Conservation (phyloP, 331 rosid species). For the Cydonia oblonga region DNA sequence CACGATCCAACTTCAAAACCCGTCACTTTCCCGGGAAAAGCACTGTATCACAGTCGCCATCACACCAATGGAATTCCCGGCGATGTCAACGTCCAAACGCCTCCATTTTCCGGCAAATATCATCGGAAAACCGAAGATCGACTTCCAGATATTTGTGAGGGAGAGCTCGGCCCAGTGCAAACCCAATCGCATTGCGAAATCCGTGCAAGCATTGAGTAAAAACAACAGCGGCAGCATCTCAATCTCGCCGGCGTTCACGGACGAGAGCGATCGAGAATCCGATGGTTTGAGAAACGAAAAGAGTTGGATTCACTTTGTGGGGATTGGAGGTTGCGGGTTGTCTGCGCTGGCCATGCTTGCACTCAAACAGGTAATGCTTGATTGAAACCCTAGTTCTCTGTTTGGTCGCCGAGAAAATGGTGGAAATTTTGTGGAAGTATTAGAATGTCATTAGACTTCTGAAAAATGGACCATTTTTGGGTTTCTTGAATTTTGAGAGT, state of each 20-base stretch:
- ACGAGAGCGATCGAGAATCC: neutral
- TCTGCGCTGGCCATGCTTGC: constrained; percentile 26
- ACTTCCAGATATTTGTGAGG: neutral
- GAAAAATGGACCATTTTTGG: neutral
- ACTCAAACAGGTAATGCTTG: constrained; percentile 14
- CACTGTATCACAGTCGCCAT: neutral
- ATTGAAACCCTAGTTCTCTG: neutral
- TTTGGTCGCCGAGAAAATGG: neutral
- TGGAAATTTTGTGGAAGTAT: neutral
- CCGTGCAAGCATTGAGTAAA: neutral
- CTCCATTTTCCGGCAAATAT: neutral
- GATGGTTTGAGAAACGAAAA: neutral
- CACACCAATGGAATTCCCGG: constrained; percentile 4
- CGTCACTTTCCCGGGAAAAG: neutral
- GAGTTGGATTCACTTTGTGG: constrained; percentile 15
- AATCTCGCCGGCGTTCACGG: neutral
- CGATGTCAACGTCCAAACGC: neutral
- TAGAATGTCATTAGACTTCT: neutral
- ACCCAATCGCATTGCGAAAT: neutral
- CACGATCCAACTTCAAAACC: neutral
- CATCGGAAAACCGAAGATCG: neutral
- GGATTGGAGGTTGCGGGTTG: constrained; percentile 29
- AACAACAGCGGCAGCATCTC: neutral
- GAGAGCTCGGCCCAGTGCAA: neutral
- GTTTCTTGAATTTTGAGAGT: neutral